These are phyloP conservation scores for Betula pendula DNA, from an alignment of 306 rosid species.

Conservation along the genomic window DNA sequence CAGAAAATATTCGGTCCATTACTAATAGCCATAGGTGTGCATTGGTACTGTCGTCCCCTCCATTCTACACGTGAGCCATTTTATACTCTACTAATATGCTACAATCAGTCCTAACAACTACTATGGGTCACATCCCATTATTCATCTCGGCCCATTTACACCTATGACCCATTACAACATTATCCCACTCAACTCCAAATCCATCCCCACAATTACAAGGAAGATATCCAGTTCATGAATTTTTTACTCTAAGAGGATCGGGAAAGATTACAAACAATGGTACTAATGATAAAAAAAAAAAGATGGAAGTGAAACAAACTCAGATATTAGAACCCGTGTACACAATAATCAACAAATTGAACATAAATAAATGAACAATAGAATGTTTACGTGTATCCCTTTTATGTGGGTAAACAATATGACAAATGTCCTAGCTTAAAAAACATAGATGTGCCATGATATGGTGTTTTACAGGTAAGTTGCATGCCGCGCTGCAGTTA, in stretches of 20 bases:
- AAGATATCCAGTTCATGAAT: background rate
- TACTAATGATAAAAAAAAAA: background rate
- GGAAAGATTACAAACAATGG: background rate
- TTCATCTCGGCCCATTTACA: no score
- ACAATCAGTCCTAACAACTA: no score
- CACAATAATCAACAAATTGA: background rate
- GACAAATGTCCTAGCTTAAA: constrained; percentile 18
- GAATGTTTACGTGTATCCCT: constrained; percentile 1
- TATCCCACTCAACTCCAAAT: background rate
- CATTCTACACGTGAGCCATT: no score
- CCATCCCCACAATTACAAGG: background rate
- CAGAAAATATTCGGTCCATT: no score
- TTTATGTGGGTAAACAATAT: constrained; percentile 12
- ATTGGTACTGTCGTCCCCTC: no score
- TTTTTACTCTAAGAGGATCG: background rate
- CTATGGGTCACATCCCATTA: no score
- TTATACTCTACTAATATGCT: no score
- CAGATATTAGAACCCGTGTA: background rate
- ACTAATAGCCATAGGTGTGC: no score
- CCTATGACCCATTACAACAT: no score
- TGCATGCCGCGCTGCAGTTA: constrained; percentile 15
- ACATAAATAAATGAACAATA: background rate
- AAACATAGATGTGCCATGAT: constrained; percentile 31
- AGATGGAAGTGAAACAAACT: no score
- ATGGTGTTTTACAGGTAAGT: constrained; percentile 35